A percentile compares a stretch with the other conserved stretches of the same genome.
Conservation (phyloP, 1,139 yeast genomes). For the Yamadazyma oceani region DNA sequence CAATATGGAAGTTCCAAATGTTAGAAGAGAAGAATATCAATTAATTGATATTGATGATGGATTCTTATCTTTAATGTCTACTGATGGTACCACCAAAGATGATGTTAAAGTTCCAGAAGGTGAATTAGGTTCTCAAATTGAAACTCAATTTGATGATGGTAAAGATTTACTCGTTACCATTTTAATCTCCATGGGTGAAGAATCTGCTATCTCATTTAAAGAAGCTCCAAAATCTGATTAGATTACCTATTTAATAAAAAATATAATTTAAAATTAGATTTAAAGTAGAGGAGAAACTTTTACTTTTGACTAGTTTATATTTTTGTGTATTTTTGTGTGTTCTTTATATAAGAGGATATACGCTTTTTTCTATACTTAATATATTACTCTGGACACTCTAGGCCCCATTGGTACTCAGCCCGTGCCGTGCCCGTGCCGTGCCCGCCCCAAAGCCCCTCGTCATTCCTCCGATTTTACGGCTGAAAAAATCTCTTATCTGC, state of each 20-base stretch:
- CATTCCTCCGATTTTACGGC: no score
- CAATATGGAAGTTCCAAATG: constrained; percentile 99
- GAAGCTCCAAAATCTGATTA: constrained; percentile 72
- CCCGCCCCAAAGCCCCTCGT: no score
- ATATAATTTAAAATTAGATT: background rate
- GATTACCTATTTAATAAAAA: constrained; percentile 1
- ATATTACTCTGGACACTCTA: no score
- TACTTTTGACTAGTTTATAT: background rate
- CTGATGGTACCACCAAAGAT: constrained; percentile 98
- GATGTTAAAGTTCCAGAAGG: constrained; percentile 98
- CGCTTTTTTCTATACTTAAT: background rate
- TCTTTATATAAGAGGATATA: constrained; percentile 1
- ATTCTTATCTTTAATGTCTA: constrained; percentile 93
- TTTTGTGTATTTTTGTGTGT: constrained; percentile 3
- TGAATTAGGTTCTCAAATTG: constrained; percentile 91
- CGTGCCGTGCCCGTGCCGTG: no score
- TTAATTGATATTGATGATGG: constrained; percentile 98
- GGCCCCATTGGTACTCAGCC: no score
- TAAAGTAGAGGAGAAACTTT: background rate
- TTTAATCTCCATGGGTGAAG: constrained; percentile 98
- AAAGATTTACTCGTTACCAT: constrained; percentile 95
- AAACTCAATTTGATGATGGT: constrained; percentile 93
- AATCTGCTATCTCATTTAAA: constrained; percentile 96
- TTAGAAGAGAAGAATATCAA: constrained; percentile 91
- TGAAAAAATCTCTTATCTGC: no score